phyloP scores from a whole-genome alignment of 2,329 filamentous ascomycete species.

The Leptographium procerum region DNA sequence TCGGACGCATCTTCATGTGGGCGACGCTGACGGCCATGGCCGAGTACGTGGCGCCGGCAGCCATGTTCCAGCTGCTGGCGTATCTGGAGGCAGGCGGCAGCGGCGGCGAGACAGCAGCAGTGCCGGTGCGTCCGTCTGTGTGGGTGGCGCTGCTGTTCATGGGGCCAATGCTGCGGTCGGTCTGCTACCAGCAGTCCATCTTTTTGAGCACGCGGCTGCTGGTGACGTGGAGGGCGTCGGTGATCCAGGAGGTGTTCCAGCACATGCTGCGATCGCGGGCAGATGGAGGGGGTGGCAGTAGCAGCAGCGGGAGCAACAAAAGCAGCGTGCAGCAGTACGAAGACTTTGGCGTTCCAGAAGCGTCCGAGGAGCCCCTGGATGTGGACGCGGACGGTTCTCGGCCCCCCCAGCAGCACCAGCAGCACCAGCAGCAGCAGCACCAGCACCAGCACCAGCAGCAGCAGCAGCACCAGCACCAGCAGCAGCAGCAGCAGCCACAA shows the following conservation, averaged over 20 bases:
- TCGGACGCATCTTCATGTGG: constrained; percentile 14
- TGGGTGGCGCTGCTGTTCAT: constrained; percentile 22
- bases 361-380: neutral
- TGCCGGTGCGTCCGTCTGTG: constrained; percentile 14
- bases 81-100: constrained; percentile 6
- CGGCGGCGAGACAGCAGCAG: neutral
- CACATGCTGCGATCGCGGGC: neutral
- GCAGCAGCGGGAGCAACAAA: neutral
- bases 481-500: too few species aligned
- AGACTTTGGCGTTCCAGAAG: neutral
- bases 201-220: constrained; percentile 22
- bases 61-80: constrained; percentile 11
- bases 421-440: too few species aligned
- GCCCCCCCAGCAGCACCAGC: too few species aligned
- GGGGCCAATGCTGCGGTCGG: constrained; percentile 20
- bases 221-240: constrained; percentile 18
- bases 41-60: constrained; percentile 11
- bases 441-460: too few species aligned
- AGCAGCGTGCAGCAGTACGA: neutral
- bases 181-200: constrained; percentile 22
- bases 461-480: too few species aligned
- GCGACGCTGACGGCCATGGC: constrained; percentile 10
- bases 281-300: neutral
- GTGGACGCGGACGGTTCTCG: neutral
- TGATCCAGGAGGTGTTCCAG: constrained; percentile 23